Conservation (phyloP, 495 filamentous ascomycete species). For the Aspergillus sclerotioniger region DNA sequence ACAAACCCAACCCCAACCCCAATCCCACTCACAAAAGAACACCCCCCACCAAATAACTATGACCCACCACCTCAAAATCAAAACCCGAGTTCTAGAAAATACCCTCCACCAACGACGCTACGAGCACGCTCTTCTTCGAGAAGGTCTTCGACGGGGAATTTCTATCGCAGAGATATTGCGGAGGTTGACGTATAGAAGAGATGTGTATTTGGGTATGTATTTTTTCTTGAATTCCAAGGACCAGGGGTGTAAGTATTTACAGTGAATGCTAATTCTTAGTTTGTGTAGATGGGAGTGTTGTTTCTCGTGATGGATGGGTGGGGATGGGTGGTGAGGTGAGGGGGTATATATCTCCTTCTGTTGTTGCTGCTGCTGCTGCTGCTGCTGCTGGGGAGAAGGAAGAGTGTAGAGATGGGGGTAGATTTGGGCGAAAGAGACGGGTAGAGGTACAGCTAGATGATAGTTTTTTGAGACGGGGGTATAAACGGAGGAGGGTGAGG, state of each 20-base stretch:
- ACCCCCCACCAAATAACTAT: no score
- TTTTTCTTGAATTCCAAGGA: no score
- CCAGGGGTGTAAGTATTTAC: no score
- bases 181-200: background rate
- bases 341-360: no score
- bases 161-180: slow-evolving; percentile 1
- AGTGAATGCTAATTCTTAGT: background rate
- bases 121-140: slow-evolving; percentile 11
- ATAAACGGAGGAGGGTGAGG: slow-evolving; percentile 11
- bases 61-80: slow-evolving; percentile 58
- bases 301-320: no score
- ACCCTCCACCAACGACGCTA: slow-evolving; percentile 11
- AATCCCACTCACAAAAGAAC: slow-evolving; percentile 64
- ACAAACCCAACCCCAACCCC: background rate
- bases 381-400: no score
- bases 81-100: slow-evolving; percentile 47
- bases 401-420: background rate
- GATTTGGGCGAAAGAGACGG: background rate
- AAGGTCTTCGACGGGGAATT: slow-evolving; percentile 3
- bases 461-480: slow-evolving; percentile 14
- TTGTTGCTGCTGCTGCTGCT: no score
- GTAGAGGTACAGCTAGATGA: slow-evolving; percentile 8
- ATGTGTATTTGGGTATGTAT: background rate
- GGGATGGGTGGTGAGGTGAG: no score
- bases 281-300: background rate